phyloP scores from a whole-genome alignment of 2,329 filamentous ascomycete genomes.

The Colletotrichum kahawae region DNA sequence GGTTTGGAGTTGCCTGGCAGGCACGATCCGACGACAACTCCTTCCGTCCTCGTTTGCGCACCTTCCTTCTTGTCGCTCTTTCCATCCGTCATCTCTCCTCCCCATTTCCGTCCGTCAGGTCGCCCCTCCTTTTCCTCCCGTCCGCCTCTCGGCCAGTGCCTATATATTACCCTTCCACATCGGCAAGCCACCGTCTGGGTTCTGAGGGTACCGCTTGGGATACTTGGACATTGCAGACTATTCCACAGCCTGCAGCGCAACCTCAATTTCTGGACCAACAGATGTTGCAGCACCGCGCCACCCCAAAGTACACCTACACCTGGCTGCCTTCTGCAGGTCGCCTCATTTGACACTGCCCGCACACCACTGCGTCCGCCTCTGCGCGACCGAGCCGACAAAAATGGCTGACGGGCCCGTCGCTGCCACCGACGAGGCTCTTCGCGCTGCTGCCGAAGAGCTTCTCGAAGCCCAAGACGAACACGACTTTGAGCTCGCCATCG shows the following conservation, averaged over 20 bases:
- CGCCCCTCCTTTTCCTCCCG: not conserved
- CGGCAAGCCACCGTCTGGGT: not conserved
- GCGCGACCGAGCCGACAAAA: not conserved
- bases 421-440: slow-evolving; percentile 3
- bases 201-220: not conserved
- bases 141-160: not conserved
- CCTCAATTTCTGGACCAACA: not conserved
- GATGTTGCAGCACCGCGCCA: slow-evolving; percentile 15
- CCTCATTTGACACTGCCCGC: slow-evolving; percentile 5
- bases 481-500: not conserved
- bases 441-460: not conserved
- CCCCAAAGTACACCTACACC: not conserved
- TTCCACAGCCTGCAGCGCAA: slow-evolving; percentile 10
- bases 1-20: not conserved
- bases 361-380: not conserved
- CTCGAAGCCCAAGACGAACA: slow-evolving; percentile 11
- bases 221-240: not conserved
- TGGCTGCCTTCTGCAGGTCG: slow-evolving; percentile 11
- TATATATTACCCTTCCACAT: not conserved
- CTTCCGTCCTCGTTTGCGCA: not conserved
- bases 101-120: not conserved
- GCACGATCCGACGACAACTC: not conserved
- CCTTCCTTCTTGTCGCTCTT: not conserved
- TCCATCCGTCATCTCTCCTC: not conserved
- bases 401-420: not conserved